Base-by-base conservation (phyloP, 352 stramenopile genomes). In the Phytophthora cajani region DNA sequence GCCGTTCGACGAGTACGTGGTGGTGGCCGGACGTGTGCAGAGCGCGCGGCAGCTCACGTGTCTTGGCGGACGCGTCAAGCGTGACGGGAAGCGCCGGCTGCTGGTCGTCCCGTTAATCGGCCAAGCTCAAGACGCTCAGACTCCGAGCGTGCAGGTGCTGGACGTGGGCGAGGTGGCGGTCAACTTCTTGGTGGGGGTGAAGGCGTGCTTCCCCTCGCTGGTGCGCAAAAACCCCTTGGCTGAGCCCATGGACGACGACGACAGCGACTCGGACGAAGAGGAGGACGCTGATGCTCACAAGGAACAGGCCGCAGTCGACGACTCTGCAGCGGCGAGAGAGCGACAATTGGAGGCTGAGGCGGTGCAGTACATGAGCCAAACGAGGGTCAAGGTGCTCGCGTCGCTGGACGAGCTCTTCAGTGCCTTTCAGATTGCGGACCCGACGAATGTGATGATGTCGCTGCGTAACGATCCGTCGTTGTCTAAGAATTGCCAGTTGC, bases 201-300 rank as follows among this genome's bases (percentile, higher is more conserved):
- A 77, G 54, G 72, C 74, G 17, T 92, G 84, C 54, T 94, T 94
- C 64, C 87, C 87, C 3, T 89, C 73, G 36, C 65, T 94, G 16
- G 80, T 92, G 67, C 78, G 80, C 25, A 75, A 79, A 30, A 90
- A 79, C 57, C 81, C 75, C 8, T 58, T 90, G 56, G 64, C 72
- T 8, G 47, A 72, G 2, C 8, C 59, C 14, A 51, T 50, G 21
- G 70, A 84, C 58, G 78, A 67, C 19, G 79, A 74, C 58, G 62
- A 79, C 47, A 71, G 73, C 11, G 76, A 87, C 42, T 80, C 69
- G 32, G 77, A 81, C 23, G 74, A 75, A 49, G 73, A 72, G 30
- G 70, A 74, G 21, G 80, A 81, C 6, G 58, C 52, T n/a, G 80
- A 81, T 5, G 58, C 52, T n/a, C 58, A 74, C 42, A 78, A 77